Conservation (phyloP, 805 yeast genomes). For the Saccharomycodes ludwigii region DNA sequence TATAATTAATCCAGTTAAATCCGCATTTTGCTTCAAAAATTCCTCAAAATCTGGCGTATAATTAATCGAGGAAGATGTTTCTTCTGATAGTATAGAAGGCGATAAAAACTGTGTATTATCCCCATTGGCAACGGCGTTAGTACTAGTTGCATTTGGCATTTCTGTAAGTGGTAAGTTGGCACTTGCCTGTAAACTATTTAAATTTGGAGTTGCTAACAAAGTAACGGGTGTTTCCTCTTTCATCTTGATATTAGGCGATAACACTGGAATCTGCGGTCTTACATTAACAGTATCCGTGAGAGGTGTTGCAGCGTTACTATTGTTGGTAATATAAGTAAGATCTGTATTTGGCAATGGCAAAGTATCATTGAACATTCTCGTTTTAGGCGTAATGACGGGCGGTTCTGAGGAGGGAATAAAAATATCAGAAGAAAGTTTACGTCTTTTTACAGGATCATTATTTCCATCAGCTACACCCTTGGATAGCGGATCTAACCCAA, state of each 20-base stretch:
- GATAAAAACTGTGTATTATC: no score
- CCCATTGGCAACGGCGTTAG: no score
- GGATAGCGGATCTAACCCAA: background rate
- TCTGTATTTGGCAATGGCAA: background rate
- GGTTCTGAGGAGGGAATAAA: constrained; percentile 1
- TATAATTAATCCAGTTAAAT: constrained; percentile 20
- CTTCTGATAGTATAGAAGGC: no score
- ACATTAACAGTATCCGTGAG: background rate
- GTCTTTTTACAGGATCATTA: background rate
- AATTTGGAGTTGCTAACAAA: background rate
- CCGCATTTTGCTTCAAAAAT: constrained; percentile 20
- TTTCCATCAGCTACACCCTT: constrained; percentile 1
- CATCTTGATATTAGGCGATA: no score
- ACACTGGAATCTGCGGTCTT: background rate
- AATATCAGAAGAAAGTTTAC: background rate
- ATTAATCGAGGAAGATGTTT: constrained; percentile 11
- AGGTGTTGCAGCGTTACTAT: background rate
- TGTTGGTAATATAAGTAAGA: no score
- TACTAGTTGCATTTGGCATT: no score
- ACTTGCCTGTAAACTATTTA: no score
- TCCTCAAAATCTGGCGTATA: constrained; percentile 24
- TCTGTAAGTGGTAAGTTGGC: constrained; percentile 2
- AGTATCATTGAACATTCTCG: background rate
- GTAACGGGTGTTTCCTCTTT: background rate
- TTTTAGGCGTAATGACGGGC: constrained; percentile 2